A percentile compares a stretch with the other conserved stretches of the same genome.
phyloP scores from a whole-genome alignment of 2,329 filamentous ascomycete genomes.

The Pseudocercospora fuligena region DNA sequence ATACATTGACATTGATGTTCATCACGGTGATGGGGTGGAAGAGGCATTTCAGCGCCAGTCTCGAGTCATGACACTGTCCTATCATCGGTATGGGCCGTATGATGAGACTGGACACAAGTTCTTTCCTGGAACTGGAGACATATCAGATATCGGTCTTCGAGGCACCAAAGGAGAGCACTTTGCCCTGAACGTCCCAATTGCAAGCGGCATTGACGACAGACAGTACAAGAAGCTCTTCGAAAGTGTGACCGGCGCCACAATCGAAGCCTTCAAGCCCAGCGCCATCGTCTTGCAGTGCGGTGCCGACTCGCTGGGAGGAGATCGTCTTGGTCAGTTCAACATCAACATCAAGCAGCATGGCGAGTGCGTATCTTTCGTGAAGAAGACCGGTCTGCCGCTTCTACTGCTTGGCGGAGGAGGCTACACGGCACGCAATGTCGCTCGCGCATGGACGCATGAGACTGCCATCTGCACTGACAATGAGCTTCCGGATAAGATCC shows the following conservation, averaged over 20 bases:
- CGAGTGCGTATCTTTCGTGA: conserved; percentile 87
- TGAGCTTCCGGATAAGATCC: conserved; percentile 73
- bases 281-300: conserved; percentile 96
- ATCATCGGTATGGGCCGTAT: conserved; percentile 92
- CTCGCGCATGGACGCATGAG: conserved; percentile 95
- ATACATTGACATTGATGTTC: conserved; percentile 93
- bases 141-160: conserved; percentile 69
- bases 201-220: conserved; percentile 69
- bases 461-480: conserved; percentile 85
- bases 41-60: conserved; percentile 90
- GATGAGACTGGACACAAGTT: conserved; percentile 58
- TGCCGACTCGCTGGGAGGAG: conserved; percentile 90
- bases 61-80: conserved; percentile 88
- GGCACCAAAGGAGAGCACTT: conserved; percentile 78
- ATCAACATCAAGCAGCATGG: conserved; percentile 94
- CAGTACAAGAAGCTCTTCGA: conserved; percentile 88
- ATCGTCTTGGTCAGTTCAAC: conserved; percentile 93
- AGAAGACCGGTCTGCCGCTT: conserved; percentile 77
- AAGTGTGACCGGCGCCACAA: conserved; percentile 75
- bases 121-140: conserved; percentile 71
- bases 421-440: conserved; percentile 95
- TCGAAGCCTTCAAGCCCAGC: conserved; percentile 82
- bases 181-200: conserved; percentile 70
- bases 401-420: conserved; percentile 93
- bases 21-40: conserved; percentile 89